Percentiles rank a stretch among this genome's conserved stretches.
Conservation (phyloP, 768 basidiomycete genomes). For the Crepidotus variabilis region DNA sequence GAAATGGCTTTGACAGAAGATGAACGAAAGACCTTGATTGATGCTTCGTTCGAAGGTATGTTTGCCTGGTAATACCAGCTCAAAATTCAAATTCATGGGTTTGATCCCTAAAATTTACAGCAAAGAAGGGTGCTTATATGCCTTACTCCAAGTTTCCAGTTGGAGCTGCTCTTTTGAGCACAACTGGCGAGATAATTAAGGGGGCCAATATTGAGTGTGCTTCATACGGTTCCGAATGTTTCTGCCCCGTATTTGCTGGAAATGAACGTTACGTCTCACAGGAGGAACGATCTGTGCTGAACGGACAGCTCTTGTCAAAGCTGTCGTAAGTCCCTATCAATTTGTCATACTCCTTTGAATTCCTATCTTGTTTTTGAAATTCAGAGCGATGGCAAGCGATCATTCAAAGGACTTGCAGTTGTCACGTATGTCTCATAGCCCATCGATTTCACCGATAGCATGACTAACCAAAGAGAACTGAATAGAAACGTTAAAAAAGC, state of each 20-base stretch:
- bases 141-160: conserved; percentile 93
- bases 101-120: conserved; percentile 28
- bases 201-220: conserved; percentile 96
- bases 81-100: background rate
- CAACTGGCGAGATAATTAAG: conserved; percentile 68
- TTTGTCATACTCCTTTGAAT: background rate
- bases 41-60: conserved; percentile 57
- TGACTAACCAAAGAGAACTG: too few relatives aligned
- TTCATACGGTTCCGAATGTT: conserved; percentile 64
- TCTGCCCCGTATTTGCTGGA: background rate
- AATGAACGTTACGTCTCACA: conserved; percentile 22
- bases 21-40: conserved; percentile 47
- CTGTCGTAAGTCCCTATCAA: conserved; percentile 56
- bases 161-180: conserved; percentile 77
- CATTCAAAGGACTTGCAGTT: conserved; percentile 70
- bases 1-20: conserved; percentile 30
- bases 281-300: conserved; percentile 94
- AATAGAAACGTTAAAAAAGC: conserved; percentile 63
- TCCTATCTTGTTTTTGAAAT: background rate
- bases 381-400: conserved; percentile 75
- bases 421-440: background rate
- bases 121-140: conserved; percentile 68
- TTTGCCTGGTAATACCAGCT: background rate
- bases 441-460: background rate
- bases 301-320: conserved; percentile 92